phyloP scores from a whole-genome alignment of 306 rosid genomes.

The Biancaea sappan region DNA sequence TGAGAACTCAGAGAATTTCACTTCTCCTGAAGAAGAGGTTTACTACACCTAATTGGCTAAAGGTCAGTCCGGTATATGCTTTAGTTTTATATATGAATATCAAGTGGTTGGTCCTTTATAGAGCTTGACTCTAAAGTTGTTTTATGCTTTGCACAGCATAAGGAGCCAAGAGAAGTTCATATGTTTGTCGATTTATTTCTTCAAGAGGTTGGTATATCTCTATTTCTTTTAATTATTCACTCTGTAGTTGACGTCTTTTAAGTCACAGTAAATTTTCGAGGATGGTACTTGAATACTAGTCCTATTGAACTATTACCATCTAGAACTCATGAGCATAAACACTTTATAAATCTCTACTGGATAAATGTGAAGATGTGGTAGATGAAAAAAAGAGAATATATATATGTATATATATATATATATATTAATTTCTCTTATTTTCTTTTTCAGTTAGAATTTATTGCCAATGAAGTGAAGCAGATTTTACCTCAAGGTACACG shows the following conservation, averaged over 20 bases:
- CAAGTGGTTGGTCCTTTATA: constrained; percentile 21
- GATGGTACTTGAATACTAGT: constrained; percentile 9
- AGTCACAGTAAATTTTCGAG: constrained; percentile 18
- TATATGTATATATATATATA: too few relatives aligned
- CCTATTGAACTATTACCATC: neutral
- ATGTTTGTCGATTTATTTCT: constrained; percentile 93
- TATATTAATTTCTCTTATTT: constrained; percentile 30
- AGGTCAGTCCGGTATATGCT: constrained; percentile 58
- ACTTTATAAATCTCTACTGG: neutral
- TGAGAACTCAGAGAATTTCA: constrained; percentile 84
- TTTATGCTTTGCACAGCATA: constrained; percentile 70
- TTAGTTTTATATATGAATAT: constrained; percentile 6
- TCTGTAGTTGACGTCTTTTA: constrained; percentile 15
- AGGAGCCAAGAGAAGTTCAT: constrained; percentile 98
- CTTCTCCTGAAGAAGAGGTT: constrained; percentile 88
- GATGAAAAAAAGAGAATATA: too few relatives aligned
- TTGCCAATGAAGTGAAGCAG: constrained; percentile 75
- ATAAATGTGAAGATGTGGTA: constrained; percentile 13
- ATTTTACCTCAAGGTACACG: constrained; percentile 73
- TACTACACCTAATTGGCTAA: constrained; percentile 86
- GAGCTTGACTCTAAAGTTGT: constrained; percentile 33
- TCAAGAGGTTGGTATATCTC: constrained; percentile 72
- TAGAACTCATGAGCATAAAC: constrained; percentile 9
- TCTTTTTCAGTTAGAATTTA: constrained; percentile 68
- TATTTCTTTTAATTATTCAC: constrained; percentile 3